These are phyloP conservation scores for Metschnikowia orientalis DNA, from an alignment of 805 yeast genomes.

Conservation along the genomic window DNA sequence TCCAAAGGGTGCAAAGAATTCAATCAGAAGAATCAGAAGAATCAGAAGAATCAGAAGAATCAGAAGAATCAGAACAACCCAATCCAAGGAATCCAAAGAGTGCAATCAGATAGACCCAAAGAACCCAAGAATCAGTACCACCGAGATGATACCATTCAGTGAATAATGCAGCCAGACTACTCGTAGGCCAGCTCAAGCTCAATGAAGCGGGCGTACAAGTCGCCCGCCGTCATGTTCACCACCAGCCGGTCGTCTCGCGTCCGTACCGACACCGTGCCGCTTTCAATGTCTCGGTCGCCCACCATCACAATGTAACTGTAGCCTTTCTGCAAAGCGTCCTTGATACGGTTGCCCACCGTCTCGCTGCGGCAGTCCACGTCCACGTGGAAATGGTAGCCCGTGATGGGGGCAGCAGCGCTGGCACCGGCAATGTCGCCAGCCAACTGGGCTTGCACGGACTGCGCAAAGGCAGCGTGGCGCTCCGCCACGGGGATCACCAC, in stretches of 20 bases:
- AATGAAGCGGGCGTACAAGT: constrained; percentile 51
- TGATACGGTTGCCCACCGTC: constrained; percentile 75
- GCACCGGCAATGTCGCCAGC: constrained; percentile 37
- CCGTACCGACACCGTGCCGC: constrained; percentile 60
- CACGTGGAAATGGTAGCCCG: constrained; percentile 59
- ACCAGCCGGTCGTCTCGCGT: constrained; percentile 47
- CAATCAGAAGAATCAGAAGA: too few species aligned
- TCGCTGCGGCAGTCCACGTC: constrained; percentile 74
- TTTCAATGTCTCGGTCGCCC: constrained; percentile 77
- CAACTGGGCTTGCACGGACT: constrained; percentile 42
- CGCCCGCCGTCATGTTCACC: constrained; percentile 42
- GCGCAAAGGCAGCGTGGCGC: constrained; percentile 53
- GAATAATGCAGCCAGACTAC: too few species aligned
- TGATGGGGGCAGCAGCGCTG: constrained; percentile 48
- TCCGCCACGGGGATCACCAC: constrained; percentile 75
- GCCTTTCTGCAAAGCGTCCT: constrained; percentile 70
- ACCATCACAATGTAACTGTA: constrained; percentile 78
- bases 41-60: too few species aligned
- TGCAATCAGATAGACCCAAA: too few species aligned
- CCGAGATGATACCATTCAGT: too few species aligned
- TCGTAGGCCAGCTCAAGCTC: constrained; percentile 49
- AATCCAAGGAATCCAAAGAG: too few species aligned
- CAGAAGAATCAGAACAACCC: too few species aligned
- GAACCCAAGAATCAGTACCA: too few species aligned
- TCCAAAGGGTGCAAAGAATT: too few species aligned